Evolutionary conservation across 352 stramenopile genomes (phyloP), one percentile per base, ranked within the genome.

Genomic region (Hyphochytrium catenoides): DNA sequence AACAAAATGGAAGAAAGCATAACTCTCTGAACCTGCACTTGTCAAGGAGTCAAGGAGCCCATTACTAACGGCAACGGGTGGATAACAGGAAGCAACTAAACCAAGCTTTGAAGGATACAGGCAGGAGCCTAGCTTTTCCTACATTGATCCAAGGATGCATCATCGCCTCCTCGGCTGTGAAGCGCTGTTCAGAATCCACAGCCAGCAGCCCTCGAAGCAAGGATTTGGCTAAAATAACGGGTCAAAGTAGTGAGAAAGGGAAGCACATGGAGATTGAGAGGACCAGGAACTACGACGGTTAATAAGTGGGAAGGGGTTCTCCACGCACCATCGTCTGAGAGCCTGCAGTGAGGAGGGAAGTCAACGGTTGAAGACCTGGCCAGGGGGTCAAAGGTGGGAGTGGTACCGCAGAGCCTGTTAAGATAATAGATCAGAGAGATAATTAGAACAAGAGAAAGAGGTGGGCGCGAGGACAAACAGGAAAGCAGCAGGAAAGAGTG

Each of bases 111-210:
- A n/a, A n/a, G n/a, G n/a, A n/a, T n/a, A n/a, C n/a, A n/a, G n/a
- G n/a, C n/a, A n/a, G n/a, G n/a, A n/a, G n/a, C n/a, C n/a, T n/a
- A n/a, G n/a, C n/a, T n/a, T n/a, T n/a, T n/a, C 24, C 22, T 41
- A 46, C 40, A 51, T 71, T 74, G 59, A 84, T 81, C 69, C 67
- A 84, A 20, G 69, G 66, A 34, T 84, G 69, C 27, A 70, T 53
- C 5, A 84, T 53, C 37, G 64, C 67, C 27, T 70, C 46, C 16
- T 49, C 54, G 24, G 66, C 69, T 30, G 59, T 76, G 45, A 57
- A 75, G 34, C 69, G 62, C 43, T 81, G 62, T 22, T 66, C 51
- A 12, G 69, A 51, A 26, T 54, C 54, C 24, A 84, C 56, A 32
- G 66, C 78, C n/a, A 84, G 59, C 17, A 81, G 45, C 22, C 61